Conservation (phyloP, 192 early-diverging fungal species). For the Thoreauomyces humboldtii region DNA sequence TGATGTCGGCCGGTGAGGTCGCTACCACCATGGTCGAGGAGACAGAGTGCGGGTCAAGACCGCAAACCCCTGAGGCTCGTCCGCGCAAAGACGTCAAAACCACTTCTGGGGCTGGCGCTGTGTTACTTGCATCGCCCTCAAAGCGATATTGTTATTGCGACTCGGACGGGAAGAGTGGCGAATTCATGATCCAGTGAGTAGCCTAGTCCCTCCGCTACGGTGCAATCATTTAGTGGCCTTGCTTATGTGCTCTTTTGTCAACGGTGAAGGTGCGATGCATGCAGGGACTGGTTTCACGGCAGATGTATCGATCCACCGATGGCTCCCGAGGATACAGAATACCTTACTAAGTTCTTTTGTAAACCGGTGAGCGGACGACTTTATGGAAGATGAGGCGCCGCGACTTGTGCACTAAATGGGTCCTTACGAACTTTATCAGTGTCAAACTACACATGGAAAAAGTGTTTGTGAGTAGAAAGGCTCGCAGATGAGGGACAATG, state of each 20-base stretch:
- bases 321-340: slow-evolving; percentile 22
- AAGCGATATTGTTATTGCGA: slow-evolving; percentile 23
- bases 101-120: no score
- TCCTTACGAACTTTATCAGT: no score
- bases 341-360: slow-evolving; percentile 39
- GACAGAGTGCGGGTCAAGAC: no score
- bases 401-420: no score
- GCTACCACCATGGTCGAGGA: no score
- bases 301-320: slow-evolving; percentile 26
- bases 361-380: slow-evolving; percentile 27
- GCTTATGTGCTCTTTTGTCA: not conserved
- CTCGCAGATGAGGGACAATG: not conserved
- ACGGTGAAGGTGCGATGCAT: slow-evolving; percentile 27
- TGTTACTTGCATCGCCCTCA: no score
- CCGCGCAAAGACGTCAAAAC: no score
- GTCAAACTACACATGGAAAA: slow-evolving; percentile 33
- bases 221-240: not conserved
- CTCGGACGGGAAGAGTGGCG: slow-evolving; percentile 19
- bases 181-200: slow-evolving; percentile 29
- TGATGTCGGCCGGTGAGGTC: no score
- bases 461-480: slow-evolving; percentile 27
- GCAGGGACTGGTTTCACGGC: slow-evolving; percentile 30
- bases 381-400: no score
- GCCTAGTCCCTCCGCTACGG: not conserved
- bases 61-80: no score